Base-by-base conservation (phyloP, 345 rosid species). In the Erucastrum elatum region DNA sequence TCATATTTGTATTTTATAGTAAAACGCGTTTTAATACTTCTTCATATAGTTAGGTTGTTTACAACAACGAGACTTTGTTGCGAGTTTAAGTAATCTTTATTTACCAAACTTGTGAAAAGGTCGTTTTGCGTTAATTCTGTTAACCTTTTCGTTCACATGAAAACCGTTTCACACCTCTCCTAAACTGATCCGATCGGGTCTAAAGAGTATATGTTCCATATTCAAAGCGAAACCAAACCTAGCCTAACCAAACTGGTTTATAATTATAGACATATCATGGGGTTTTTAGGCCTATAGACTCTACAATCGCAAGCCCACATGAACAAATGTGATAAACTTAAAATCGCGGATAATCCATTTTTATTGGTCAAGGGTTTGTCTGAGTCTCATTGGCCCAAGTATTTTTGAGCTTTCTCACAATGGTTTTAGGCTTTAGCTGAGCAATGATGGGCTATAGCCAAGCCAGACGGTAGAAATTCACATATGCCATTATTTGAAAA, bases 41-140 rank as follows among this genome's bases (percentile, higher is more conserved):
- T 53, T 30, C 60, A 5, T 29, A 3, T 33, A 73, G 70, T 73
- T 67, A 60, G 77, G 82, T 73, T 7, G 69, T 72, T 78, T 65
- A 49, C 68, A 62, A 78, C 72, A 72, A 55, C n/a, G 34, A 71
- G 39, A 66, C 81, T 65, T 66, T 77, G 29, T 63, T 26, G 64
- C 0, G 10, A 61, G 16, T 67, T 62, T 53, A 49, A 65, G 3
- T 53, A 71, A 68, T 71, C 72, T 78, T 64, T 55, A 35, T 77
- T 64, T 56, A 71, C 81, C 76, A 77, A 70, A 69, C 64, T 63
- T 26, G 53, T 60, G 63, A 68, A 76, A 30, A n/a, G 0, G 55
- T 12, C 13, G 34, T 30, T 31, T 16, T 29, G 25, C 35, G 25
- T 21, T 26, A 16, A 31, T 53, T 16, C 7, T 70, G 64, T 53